These are phyloP conservation scores for Sporothrix humicola DNA, from an alignment of 2,329 filamentous ascomycete genomes.

Conservation along the genomic window DNA sequence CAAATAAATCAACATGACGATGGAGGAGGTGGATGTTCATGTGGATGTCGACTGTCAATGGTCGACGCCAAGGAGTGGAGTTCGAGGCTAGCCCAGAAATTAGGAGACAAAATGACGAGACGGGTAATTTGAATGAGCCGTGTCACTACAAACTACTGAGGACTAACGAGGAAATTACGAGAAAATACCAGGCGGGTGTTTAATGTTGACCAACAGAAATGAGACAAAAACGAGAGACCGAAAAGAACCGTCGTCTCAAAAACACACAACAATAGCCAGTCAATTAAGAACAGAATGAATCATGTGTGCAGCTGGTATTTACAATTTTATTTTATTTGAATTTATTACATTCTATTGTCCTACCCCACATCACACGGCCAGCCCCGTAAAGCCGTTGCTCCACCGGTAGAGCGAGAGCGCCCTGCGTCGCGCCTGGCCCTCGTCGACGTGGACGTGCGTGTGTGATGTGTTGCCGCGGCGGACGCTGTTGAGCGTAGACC, in stretches of 20 bases:
- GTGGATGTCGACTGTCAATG: too few relatives aligned
- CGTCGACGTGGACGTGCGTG: not conserved
- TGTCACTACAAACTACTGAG: too few relatives aligned
- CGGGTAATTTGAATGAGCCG: not conserved
- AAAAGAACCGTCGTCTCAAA: too few relatives aligned
- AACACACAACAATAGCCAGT: too few relatives aligned
- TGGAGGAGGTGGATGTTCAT: not conserved
- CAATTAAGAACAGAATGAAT: too few relatives aligned
- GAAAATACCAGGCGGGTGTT: too few relatives aligned
- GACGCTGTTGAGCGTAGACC: slow-evolving; percentile 55
- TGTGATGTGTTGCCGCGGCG: slow-evolving; percentile 37
- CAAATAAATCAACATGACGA: not conserved
- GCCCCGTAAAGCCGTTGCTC: not conserved
- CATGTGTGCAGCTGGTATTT: too few relatives aligned
- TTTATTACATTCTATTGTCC: not conserved
- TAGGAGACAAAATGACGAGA: not conserved
- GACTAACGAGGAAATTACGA: too few relatives aligned
- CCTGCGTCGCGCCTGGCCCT: not conserved
- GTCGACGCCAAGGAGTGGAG: not conserved
- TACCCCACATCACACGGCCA: not conserved
- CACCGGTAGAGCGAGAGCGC: not conserved
- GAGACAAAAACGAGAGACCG: too few relatives aligned
- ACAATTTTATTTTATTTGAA: too few relatives aligned
- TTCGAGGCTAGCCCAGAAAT: too few relatives aligned
- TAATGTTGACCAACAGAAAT: too few relatives aligned